Conservation (phyloP, 441 rosid species). For the Isatis lusitanica region DNA sequence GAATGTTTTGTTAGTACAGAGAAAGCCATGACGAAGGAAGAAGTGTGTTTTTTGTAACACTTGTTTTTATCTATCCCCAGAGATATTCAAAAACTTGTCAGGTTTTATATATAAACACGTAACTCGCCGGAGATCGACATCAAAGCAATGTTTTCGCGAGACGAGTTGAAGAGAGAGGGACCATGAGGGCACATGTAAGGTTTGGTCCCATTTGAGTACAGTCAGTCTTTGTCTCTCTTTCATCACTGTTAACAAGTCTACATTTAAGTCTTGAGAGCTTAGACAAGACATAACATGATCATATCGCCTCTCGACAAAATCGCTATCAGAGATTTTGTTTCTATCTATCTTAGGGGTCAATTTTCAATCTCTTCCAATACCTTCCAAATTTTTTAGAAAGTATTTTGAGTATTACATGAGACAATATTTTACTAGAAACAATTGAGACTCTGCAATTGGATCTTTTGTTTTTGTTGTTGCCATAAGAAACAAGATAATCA, state of each 20-base stretch:
- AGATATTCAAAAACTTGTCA: not conserved
- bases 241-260: slow-evolving; percentile 28
- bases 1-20: slow-evolving; percentile 24
- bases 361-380: not conserved
- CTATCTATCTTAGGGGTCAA: slow-evolving; percentile 6
- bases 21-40: slow-evolving; percentile 8
- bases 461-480: not conserved
- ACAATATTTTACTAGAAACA: slow-evolving; percentile 11
- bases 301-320: slow-evolving; percentile 19
- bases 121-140: slow-evolving; percentile 18
- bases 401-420: slow-evolving; percentile 24
- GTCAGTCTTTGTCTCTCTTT: slow-evolving; percentile 30
- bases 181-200: slow-evolving; percentile 39
- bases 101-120: slow-evolving; percentile 24
- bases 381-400: slow-evolving; percentile 5
- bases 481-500: slow-evolving; percentile 1
- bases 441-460: slow-evolving; percentile 20
- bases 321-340: slow-evolving; percentile 13
- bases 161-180: slow-evolving; percentile 31
- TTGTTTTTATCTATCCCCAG: slow-evolving; percentile 3
- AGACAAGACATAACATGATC: slow-evolving; percentile 30
- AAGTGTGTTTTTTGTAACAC: slow-evolving; percentile 20
- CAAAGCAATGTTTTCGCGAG: slow-evolving; percentile 9
- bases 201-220: slow-evolving; percentile 20
- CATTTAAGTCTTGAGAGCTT: slow-evolving; percentile 34